phyloP scores from a whole-genome alignment of 176 grass and related monocot genomes.

The Lolium multiflorum region DNA sequence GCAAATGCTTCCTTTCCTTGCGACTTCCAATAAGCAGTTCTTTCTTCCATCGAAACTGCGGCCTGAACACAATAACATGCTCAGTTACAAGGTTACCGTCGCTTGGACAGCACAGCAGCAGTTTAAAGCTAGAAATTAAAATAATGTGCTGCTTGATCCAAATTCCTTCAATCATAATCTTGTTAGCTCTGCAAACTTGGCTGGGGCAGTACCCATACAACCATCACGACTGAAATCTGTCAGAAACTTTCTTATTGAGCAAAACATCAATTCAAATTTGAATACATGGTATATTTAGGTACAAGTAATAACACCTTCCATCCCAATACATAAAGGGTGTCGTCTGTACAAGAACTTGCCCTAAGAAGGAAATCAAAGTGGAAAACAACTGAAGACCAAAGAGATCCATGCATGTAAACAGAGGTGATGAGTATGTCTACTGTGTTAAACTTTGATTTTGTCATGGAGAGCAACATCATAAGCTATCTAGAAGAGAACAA shows the following conservation, averaged over 20 bases:
- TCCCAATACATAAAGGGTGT: no score
- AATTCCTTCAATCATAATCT: slow-evolving; percentile 11
- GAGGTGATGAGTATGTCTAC: background rate
- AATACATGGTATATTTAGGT: background rate
- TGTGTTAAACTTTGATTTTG: background rate
- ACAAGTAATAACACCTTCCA: no score
- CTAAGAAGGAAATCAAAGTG: background rate
- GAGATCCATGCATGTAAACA: background rate
- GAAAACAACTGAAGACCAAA: background rate
- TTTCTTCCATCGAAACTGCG: background rate
- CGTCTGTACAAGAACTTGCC: background rate
- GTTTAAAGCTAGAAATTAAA: background rate
- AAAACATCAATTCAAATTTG: background rate
- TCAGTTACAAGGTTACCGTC: background rate
- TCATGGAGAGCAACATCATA: background rate
- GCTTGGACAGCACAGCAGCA: background rate
- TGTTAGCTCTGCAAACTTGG: background rate
- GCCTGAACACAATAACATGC: slow-evolving; percentile 25
- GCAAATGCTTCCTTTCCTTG: slow-evolving; percentile 36
- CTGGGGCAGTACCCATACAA: background rate
- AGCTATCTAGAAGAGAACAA: background rate
- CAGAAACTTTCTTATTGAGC: background rate
- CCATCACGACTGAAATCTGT: background rate
- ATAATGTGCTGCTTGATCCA: background rate
- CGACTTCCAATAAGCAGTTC: slow-evolving; percentile 35